These are phyloP conservation scores for Edhazardia aedis DNA, from an alignment of 371 early-diverging fungal genomes.

Conservation along the genomic window DNA sequence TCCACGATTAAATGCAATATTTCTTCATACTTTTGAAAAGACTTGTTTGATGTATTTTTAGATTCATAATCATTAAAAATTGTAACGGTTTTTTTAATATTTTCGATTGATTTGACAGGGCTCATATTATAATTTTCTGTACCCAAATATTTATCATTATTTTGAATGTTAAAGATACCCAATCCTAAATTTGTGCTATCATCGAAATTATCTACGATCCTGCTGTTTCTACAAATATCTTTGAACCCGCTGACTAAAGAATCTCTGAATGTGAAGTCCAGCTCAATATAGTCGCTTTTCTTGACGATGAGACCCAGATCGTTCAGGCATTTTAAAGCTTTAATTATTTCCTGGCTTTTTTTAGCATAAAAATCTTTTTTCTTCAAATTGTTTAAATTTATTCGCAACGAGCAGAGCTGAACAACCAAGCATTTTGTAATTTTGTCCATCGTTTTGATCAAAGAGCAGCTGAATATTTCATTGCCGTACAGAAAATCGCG, in stretches of 20 bases:
- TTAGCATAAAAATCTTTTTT: too few species aligned
- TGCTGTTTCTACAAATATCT: conserved; percentile 1
- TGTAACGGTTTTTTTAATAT: background rate
- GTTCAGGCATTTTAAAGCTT: conserved; percentile 10
- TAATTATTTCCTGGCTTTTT: conserved; percentile 12
- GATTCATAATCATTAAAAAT: too few species aligned
- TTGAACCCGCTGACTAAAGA: conserved; percentile 19
- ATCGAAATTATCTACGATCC: background rate
- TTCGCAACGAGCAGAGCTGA: too few species aligned
- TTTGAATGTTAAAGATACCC: background rate
- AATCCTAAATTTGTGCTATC: background rate
- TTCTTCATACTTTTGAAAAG: background rate
- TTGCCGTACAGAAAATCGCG: too few species aligned
- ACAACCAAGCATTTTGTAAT: too few species aligned
- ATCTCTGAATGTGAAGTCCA: conserved; percentile 14
- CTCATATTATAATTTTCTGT: background rate
- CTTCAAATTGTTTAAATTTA: too few species aligned
- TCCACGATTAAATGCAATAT: background rate
- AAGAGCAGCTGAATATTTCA: too few species aligned
- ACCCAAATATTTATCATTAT: background rate
- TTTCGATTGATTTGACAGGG: background rate
- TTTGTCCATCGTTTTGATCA: too few species aligned
- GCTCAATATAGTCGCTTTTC: conserved; percentile 10
- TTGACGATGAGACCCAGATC: conserved; percentile 9
- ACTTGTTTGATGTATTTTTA: too few species aligned